A percentile compares a stretch with the other conserved stretches of the same genome.
phyloP scores from a whole-genome alignment of 129 eudicot genomes.

The Chrysanthemum lavandulifolium region DNA sequence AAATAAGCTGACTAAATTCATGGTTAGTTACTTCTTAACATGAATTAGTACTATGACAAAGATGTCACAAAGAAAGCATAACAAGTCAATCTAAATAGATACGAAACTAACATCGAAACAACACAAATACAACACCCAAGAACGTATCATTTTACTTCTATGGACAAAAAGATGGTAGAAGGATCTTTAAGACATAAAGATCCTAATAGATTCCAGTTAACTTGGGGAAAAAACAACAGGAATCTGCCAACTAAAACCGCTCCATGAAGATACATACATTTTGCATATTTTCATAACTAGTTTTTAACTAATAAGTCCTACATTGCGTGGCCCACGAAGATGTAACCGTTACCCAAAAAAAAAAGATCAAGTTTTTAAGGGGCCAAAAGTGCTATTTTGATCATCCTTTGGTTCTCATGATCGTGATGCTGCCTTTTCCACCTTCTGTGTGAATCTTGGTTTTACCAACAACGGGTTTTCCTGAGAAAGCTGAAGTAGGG shows the following conservation, averaged over 20 bases:
- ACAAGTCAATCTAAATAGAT: neutral
- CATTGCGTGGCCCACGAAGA: neutral
- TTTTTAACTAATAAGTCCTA: conserved; percentile 4
- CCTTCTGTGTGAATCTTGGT: conserved; percentile 92
- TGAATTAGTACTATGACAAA: too few relatives aligned
- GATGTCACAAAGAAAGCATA: neutral
- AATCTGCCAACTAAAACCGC: conserved; percentile 31
- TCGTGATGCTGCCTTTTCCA: conserved; percentile 95
- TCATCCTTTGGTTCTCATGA: conserved; percentile 95
- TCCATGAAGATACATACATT: conserved; percentile 29
- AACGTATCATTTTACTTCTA: conserved; percentile 12
- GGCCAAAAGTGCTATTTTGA: neutral
- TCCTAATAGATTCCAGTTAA: conserved; percentile 39
- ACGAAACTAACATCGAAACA: conserved; percentile 3
- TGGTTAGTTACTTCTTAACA: too few relatives aligned
- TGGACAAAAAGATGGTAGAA: conserved; percentile 30
- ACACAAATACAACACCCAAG: conserved; percentile 11
- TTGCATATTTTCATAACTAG: conserved; percentile 25
- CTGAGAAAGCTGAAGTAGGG: conserved; percentile 86
- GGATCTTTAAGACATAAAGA: conserved; percentile 43
- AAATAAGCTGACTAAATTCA: too few relatives aligned
- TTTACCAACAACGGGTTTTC: conserved; percentile 91
- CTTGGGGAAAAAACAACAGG: conserved; percentile 25
- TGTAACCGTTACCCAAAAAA: conserved; percentile 19
- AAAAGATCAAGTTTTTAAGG: neutral